These are phyloP conservation scores for Tilletia setariae DNA, from an alignment of 1,284 basidiomycete species.

Conservation along the genomic window DNA sequence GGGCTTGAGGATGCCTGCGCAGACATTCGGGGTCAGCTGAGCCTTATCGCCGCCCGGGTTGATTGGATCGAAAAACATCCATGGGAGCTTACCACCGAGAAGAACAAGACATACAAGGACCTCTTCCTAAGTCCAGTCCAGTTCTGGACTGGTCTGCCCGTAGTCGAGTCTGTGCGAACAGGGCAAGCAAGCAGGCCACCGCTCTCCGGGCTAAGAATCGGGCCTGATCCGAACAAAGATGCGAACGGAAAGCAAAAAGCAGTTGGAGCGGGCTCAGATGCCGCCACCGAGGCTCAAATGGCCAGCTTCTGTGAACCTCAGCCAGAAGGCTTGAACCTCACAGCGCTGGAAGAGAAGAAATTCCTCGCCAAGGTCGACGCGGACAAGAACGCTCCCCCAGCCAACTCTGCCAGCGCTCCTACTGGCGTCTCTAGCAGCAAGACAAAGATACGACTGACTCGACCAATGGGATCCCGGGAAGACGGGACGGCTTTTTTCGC, in stretches of 20 bases:
- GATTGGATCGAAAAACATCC: neutral
- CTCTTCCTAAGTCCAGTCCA: conserved; percentile 6
- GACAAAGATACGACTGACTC: neutral
- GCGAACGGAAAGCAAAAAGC: neutral
- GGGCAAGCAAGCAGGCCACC: neutral
- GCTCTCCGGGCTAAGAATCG: conserved; percentile 1
- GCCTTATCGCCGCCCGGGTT: conserved; percentile 4
- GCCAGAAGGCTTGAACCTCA: neutral
- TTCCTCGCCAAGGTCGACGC: neutral
- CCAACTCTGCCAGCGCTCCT: too few relatives aligned
- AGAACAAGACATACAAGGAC: neutral
- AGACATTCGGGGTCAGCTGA: conserved; percentile 3
- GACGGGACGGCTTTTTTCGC: conserved; percentile 12
- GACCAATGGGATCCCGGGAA: conserved; percentile 7
- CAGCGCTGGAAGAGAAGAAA: neutral
- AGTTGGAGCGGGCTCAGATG: neutral
- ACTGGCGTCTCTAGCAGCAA: too few relatives aligned
- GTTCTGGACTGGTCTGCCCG: conserved; percentile 9
- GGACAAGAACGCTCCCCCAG: neutral
- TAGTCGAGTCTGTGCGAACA: conserved; percentile 6
- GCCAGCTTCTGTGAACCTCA: conserved; percentile 6
- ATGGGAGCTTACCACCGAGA: neutral
- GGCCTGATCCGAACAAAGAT: neutral
- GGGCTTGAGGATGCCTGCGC: conserved; percentile 9
- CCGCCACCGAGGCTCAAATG: neutral